Evolutionary conservation across 768 basidiomycete species (phyloP), one percentile per base, ranked within the genome.

Genomic region (Cytidiella melzeri): DNA sequence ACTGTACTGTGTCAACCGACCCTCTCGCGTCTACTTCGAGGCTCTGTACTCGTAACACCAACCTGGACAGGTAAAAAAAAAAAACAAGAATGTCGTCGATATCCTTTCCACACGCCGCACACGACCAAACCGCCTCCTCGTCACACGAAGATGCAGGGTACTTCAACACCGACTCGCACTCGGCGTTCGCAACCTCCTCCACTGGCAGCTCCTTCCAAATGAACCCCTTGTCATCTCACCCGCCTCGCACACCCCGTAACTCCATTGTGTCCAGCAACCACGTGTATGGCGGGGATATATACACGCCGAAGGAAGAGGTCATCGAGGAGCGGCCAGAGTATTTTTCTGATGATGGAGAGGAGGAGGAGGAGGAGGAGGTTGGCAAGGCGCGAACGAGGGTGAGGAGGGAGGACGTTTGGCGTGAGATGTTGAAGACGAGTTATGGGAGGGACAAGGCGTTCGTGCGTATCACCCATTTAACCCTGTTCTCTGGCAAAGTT

Each of bases 401-500:
- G 21, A 66, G 71, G 25, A 66, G 64, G 38, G 83, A 84, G 61
- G 87, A 89, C 26, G 76, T 92, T 5, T 90, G 85, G 87, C 73
- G 81, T 54, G 90, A 91, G 50, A 79, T 92, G 64, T 69, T 92
- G 46, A 73, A 81, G 58, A 83, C 87, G 24, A 87, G 84, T 57
- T 74, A 79, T 55, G 90, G 90, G 44, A 74, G 90, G 57, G 90
- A 92, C 67, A 92, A 92, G 69, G 80, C 81, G 24, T 84, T 92
- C 61, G 89, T 92, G 68, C 60, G 87, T 76, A 36, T 39, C 41
- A 28, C 40, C 41, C n/a, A n/a, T n/a, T n/a, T n/a, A n/a, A n/a
- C n/a, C n/a, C n/a, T n/a, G n/a, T n/a, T n/a, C n/a, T n/a, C n/a
- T n/a, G n/a, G n/a, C n/a, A n/a, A n/a, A n/a, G n/a, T n/a, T n/a